Evolutionary conservation across 768 basidiomycete species (phyloP), one percentile per base, ranked within the genome.

Genomic region (Hortiboletus flavorubellus): DNA sequence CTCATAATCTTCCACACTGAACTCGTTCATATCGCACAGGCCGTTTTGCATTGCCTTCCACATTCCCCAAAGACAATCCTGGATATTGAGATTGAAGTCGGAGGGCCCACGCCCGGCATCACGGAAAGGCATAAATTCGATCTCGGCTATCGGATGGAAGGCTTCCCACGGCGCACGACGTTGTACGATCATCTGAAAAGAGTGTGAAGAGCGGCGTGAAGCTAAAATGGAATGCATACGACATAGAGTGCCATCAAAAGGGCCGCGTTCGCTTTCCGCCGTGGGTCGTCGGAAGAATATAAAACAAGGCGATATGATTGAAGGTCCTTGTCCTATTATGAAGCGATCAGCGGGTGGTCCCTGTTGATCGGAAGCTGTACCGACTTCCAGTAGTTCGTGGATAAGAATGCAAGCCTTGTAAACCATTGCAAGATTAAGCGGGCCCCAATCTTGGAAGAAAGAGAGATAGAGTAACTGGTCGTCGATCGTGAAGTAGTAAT

Each of bases 361-460:
- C 11, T 42, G 69, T 53, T 59, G 61, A 56, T 37, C 14, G 37
- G 44, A 61, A 53, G 57, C 46, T 14, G 69, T n/a, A 58, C 68
- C 41, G 53, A 90, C 91, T 78, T 91, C 87, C 40, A 94, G 80
- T 46, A 95, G 79, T 70, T 92, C 89, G 67, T 95, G 93, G 54
- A 95, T 87, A 60, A 93, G 82, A 34, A 96, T 91, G 73, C 93
- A 95, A 31, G 86, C 89, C 72, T 89, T 92, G 76, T 92, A 93
- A 33, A 93, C 89, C 89, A 90, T 91, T n/a, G 89, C 86, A 38
- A 93, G 78, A 68, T 93, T 93, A 51, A 94, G 78, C 31, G 93
- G 93, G 14, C 93, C 93, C 86, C 91, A 95, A 71, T 97, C 93
- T 69, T 93, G 86, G 70, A 89, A 95, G 80, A 97, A 97, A 33